Percentiles rank a stretch among this genome's conserved stretches.
phyloP scores from a whole-genome alignment of 805 yeast genomes.

The Candida odintsovae region DNA sequence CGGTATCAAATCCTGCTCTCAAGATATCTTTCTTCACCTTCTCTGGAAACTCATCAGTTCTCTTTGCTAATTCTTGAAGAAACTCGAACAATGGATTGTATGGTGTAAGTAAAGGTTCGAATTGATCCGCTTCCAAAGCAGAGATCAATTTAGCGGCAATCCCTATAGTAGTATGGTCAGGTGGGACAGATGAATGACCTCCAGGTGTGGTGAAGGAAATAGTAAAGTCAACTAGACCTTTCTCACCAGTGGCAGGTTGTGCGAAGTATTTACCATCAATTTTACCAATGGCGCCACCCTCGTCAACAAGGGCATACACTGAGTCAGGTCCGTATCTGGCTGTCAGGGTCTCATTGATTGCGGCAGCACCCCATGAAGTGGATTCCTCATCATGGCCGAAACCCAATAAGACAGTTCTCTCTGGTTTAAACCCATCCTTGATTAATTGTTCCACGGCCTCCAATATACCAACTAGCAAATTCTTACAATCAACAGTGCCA shows the following conservation, averaged over 20 bases:
- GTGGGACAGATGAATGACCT: slow-evolving; percentile 76
- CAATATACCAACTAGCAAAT: slow-evolving; percentile 55
- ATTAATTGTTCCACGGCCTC: slow-evolving; percentile 57
- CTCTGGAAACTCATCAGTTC: slow-evolving; percentile 26
- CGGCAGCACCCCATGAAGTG: slow-evolving; percentile 35
- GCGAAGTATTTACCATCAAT: slow-evolving; percentile 40
- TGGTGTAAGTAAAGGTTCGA: slow-evolving; percentile 34
- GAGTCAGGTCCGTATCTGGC: slow-evolving; percentile 56
- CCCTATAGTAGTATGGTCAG: slow-evolving; percentile 77
- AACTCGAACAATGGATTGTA: slow-evolving; percentile 56
- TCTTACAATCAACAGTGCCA: slow-evolving; percentile 73
- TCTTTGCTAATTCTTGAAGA: slow-evolving; percentile 54
- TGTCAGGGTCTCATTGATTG: slow-evolving; percentile 39
- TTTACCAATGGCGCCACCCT: slow-evolving; percentile 39
- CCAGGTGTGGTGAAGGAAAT: slow-evolving; percentile 56
- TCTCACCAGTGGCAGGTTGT: slow-evolving; percentile 53
- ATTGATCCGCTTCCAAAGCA: slow-evolving; percentile 50
- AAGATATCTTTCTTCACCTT: slow-evolving; percentile 25
- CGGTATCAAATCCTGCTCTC: slow-evolving; percentile 25
- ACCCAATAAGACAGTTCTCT: slow-evolving; percentile 55
- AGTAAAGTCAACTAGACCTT: slow-evolving; percentile 50
- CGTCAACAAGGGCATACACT: slow-evolving; percentile 61
- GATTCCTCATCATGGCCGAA: slow-evolving; percentile 78
- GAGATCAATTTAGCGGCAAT: slow-evolving; percentile 53
- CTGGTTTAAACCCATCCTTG: slow-evolving; percentile 43